These are phyloP conservation scores for Ophiocordyceps camponoti-leonardi DNA, from an alignment of 2,329 filamentous ascomycete genomes.

Conservation along the genomic window DNA sequence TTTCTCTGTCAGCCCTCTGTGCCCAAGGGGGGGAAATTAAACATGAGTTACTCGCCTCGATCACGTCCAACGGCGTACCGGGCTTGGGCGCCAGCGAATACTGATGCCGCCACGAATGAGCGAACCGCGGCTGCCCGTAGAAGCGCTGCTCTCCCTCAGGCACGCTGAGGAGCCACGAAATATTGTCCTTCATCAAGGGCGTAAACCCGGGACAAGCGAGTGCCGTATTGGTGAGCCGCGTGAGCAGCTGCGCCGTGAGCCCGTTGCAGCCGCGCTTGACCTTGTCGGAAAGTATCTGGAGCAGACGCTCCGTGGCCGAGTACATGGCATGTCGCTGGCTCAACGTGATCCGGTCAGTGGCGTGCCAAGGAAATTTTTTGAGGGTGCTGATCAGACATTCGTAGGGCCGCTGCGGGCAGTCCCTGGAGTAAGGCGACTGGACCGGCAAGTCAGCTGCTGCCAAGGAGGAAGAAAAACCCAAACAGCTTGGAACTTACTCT, in stretches of 20 bases:
- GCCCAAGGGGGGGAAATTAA: not conserved
- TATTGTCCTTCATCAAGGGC: slow-evolving; percentile 41
- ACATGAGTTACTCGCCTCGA: slow-evolving; percentile 27
- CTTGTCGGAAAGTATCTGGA: slow-evolving; percentile 25
- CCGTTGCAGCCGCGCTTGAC: slow-evolving; percentile 21
- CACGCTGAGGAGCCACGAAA: slow-evolving; percentile 26
- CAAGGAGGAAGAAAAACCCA: no score
- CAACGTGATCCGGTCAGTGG: slow-evolving; percentile 37
- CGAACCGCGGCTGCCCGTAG: slow-evolving; percentile 29
- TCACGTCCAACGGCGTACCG: slow-evolving; percentile 28
- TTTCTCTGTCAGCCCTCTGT: not conserved
- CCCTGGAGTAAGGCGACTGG: slow-evolving; percentile 40
- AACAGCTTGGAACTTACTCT: slow-evolving; percentile 32
- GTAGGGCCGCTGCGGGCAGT: slow-evolving; percentile 46
- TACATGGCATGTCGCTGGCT: slow-evolving; percentile 36
- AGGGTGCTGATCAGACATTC: slow-evolving; percentile 49
- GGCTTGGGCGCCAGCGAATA: slow-evolving; percentile 34
- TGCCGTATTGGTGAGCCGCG: slow-evolving; percentile 32
- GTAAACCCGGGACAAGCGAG: slow-evolving; percentile 45
- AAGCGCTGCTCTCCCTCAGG: slow-evolving; percentile 15
- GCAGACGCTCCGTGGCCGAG: slow-evolving; percentile 29
- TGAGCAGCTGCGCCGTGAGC: slow-evolving; percentile 33
- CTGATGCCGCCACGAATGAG: slow-evolving; percentile 32
- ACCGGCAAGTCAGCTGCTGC: not conserved
- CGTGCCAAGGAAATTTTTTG: slow-evolving; percentile 46